phyloP scores from a whole-genome alignment of 1,139 yeast genomes.

The Yamadazyma songkhlaensis region DNA sequence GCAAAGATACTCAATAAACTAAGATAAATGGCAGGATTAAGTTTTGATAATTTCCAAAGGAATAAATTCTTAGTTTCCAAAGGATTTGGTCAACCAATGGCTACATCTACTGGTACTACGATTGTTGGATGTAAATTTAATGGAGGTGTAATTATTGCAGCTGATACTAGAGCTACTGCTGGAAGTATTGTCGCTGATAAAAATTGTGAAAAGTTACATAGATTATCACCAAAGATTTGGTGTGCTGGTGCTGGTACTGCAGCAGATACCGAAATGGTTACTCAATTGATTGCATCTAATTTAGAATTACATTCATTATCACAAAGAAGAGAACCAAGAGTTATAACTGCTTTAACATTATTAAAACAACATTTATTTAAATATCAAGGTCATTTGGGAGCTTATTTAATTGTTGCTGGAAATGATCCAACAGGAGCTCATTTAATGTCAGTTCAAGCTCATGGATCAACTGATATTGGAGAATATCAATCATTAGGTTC shows the following conservation, averaged over 20 bases:
- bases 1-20: not conserved
- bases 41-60: constrained; percentile 91
- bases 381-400: constrained; percentile 97
- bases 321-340: constrained; percentile 85
- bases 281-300: constrained; percentile 87
- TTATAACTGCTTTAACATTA: constrained; percentile 88
- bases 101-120: constrained; percentile 97
- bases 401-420: constrained; percentile 95
- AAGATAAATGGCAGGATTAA: constrained; percentile 91
- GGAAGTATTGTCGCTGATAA: constrained; percentile 97
- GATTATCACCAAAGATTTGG: constrained; percentile 93
- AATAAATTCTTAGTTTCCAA: constrained; percentile 67
- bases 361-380: constrained; percentile 93
- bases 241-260: constrained; percentile 99
- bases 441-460: constrained; percentile 90
- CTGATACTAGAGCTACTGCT: constrained; percentile 96
- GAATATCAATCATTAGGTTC: constrained; percentile 90
- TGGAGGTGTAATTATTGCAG: constrained; percentile 96
- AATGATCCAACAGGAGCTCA: constrained; percentile 96
- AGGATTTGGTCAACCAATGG: constrained; percentile 77
- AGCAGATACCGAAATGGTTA: constrained; percentile 98
- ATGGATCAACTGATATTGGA: constrained; percentile 96
- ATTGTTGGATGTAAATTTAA: constrained; percentile 93
- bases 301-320: constrained; percentile 84
- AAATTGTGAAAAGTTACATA: constrained; percentile 93